Percentiles rank a stretch among this genome's conserved stretches.
These are phyloP conservation scores for Rhodotorula taiwanensis DNA, from an alignment of 768 basidiomycete genomes.

Conservation along the genomic window DNA sequence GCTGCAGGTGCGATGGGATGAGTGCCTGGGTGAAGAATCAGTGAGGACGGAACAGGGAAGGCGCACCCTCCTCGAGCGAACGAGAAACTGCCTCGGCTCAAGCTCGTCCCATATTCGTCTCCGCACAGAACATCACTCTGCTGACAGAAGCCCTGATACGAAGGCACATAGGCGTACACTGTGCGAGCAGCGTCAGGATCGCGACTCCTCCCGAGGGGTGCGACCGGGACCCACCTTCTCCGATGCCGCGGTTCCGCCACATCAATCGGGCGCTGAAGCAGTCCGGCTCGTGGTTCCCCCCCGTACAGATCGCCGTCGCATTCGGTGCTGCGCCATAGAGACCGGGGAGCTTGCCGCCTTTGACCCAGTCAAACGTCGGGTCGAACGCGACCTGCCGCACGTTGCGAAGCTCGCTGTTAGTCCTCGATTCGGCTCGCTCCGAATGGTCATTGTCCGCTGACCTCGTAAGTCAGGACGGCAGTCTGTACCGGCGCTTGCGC, in stretches of 20 bases:
- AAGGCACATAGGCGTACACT: slow-evolving; percentile 45
- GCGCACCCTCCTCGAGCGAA: slow-evolving; percentile 41
- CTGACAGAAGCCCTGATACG: slow-evolving; percentile 35
- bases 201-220: too few species aligned
- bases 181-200: neutral
- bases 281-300: slow-evolving; percentile 12
- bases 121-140: slow-evolving; percentile 42
- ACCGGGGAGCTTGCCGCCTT: slow-evolving; percentile 40
- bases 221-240: slow-evolving; percentile 31
- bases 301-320: slow-evolving; percentile 9
- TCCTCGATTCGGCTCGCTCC: too few species aligned
- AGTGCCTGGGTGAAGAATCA: too few species aligned
- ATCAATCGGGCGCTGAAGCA: slow-evolving; percentile 29
- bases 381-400: slow-evolving; percentile 33
- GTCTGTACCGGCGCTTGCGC: slow-evolving; percentile 6
- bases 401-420: neutral
- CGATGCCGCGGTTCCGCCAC: slow-evolving; percentile 19
- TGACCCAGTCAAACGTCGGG: slow-evolving; percentile 33
- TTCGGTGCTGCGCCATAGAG: slow-evolving; percentile 25
- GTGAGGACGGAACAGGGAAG: neutral
- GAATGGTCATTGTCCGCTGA: too few species aligned
- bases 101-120: slow-evolving; percentile 44
- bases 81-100: slow-evolving; percentile 42
- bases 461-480: slow-evolving; percentile 21
- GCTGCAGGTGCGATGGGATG: neutral